Conservation (phyloP, 805 yeast genomes). For the Candida chilensis region DNA sequence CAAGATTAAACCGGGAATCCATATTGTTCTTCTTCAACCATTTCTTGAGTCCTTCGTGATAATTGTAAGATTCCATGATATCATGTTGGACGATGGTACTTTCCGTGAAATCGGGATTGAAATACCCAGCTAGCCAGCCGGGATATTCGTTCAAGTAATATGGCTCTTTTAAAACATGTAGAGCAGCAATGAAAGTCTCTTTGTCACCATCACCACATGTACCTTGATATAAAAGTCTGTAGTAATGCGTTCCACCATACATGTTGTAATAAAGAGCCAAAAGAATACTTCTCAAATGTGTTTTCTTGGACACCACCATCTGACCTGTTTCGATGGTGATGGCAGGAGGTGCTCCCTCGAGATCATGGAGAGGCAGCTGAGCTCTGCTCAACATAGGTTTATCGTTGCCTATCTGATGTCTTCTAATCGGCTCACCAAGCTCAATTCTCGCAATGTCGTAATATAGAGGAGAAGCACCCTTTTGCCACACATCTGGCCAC, state of each 20-base stretch:
- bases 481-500: slow-evolving; percentile 28
- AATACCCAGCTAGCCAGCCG: slow-evolving; percentile 12
- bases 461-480: slow-evolving; percentile 18
- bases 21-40: slow-evolving; percentile 7
- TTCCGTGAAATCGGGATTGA: slow-evolving; percentile 7
- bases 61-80: slow-evolving; percentile 6
- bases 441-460: slow-evolving; percentile 20
- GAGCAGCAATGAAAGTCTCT: slow-evolving; percentile 17
- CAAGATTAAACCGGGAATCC: slow-evolving; percentile 10
- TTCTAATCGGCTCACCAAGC: slow-evolving; percentile 16
- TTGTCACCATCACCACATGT: slow-evolving; percentile 20
- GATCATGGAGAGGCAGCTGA: slow-evolving; percentile 18
- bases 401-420: slow-evolving; percentile 19
- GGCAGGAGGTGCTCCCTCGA: slow-evolving; percentile 17
- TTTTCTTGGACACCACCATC: slow-evolving; percentile 21
- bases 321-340: slow-evolving; percentile 24
- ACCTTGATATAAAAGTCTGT: slow-evolving; percentile 23
- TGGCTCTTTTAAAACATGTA: slow-evolving; percentile 20
- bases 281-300: slow-evolving; percentile 17
- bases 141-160: slow-evolving; percentile 13
- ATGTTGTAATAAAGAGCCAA: slow-evolving; percentile 23
- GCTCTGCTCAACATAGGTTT: slow-evolving; percentile 8
- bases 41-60: slow-evolving; percentile 6
- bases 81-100: slow-evolving; percentile 15
- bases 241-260: slow-evolving; percentile 17